Base-by-base conservation (phyloP, 1,284 basidiomycete species). In the Leucoagaricus sp. region DNA sequence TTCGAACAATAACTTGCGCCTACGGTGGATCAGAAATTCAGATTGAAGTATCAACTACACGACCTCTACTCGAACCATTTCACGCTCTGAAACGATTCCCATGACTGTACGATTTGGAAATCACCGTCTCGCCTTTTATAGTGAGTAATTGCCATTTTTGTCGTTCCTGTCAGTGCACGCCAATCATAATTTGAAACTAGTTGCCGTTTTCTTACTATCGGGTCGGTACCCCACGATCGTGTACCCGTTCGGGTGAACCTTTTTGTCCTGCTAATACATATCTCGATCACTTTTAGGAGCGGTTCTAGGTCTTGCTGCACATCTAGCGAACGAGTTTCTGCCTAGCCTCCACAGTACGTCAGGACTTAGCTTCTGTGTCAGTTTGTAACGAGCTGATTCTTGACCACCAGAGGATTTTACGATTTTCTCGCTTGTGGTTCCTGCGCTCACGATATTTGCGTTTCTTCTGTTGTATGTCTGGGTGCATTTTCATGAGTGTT, bases 241-340 rank as follows among this genome's bases (percentile, higher is more conserved):
- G 12, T 23, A 46, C 7, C 29, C 25, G 6, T 21, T 12, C 26
- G 46, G 42, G 26, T 34, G 38, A 29, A 13, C 25, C 26, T 57
- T 23, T 38, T 55, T 49, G 57, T 36, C 57, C 10, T 40, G 53
- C 34, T 48, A 40, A 51, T 31, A 50, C 17, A 50, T 28, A 31
- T 17, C 25, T 38, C 42, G 15, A 21, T 57, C 46, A 36, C n/a
- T n/a, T 55, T 29, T 36, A 79, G 78, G 73, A n/a, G 76, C 80
- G 28, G 85, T 89, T 23, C 78, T 91, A 4, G 89, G 89, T 7
- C 69, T 91, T 34, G 73, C 83, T 4, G 83, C 80, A 5, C 82
- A 89, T 68, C 83, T 90, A 64, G 86, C 83, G 0, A 77, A 61
- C 54, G 67, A 86, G 40, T 91, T 91, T 69, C 72, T 89, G 36